Conservation (phyloP, 2,329 filamentous ascomycete genomes). For the Claviceps pazoutovae region DNA sequence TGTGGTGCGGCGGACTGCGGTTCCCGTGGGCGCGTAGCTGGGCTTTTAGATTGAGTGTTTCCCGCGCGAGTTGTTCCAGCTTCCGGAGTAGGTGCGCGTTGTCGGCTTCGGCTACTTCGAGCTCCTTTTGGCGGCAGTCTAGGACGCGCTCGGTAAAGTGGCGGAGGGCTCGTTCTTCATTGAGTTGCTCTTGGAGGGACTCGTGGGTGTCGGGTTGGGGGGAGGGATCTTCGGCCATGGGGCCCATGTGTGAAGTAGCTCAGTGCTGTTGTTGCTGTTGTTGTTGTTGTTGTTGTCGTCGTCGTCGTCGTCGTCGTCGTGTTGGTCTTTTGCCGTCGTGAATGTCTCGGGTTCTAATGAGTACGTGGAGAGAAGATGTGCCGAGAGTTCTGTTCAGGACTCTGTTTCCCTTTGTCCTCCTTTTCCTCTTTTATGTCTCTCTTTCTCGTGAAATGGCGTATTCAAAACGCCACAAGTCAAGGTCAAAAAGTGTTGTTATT, state of each 20-base stretch:
- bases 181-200: slow-evolving; percentile 14
- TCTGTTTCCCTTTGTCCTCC: neutral
- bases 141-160: slow-evolving; percentile 23
- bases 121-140: slow-evolving; percentile 21
- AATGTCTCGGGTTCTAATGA: no score
- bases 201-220: neutral
- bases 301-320: neutral
- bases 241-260: neutral
- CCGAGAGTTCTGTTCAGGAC: neutral
- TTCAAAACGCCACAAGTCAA: no score
- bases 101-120: slow-evolving; percentile 18
- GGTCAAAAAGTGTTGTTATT: no score
- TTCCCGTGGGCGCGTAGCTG: slow-evolving; percentile 14
- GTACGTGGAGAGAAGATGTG: neutral
- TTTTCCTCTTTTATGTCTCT: neutral
- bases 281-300: no score
- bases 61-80: slow-evolving; percentile 17
- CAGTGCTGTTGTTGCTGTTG: neutral
- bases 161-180: slow-evolving; percentile 19
- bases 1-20: slow-evolving; percentile 14
- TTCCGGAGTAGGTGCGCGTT: slow-evolving; percentile 15
- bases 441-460: neutral
- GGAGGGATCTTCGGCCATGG: neutral
- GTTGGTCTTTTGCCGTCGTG: neutral
- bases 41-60: slow-evolving; percentile 16